Evolutionary conservation across 2,329 filamentous ascomycete genomes (phyloP).

Genomic region (Paraphaeosphaeria minitans): DNA sequence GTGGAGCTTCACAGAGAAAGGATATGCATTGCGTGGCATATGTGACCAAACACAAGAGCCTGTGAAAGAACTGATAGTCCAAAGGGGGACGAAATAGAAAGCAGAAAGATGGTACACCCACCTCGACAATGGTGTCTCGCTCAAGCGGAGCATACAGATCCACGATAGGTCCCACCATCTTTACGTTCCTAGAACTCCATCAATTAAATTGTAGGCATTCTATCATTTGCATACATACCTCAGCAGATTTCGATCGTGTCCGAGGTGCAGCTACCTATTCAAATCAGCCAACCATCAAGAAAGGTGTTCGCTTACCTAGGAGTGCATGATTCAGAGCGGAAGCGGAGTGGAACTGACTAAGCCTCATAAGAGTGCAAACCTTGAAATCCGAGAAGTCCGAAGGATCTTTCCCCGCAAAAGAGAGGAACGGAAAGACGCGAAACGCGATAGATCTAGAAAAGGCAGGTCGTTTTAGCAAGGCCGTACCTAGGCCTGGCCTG

Average conservation of each 20-base stretch:
- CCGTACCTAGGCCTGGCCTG: background rate
- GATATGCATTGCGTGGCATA: background rate
- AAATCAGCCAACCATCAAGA: background rate
- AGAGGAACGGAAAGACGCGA: background rate
- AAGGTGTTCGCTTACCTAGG: background rate
- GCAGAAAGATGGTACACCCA: background rate
- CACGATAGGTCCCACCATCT: conserved; percentile 1
- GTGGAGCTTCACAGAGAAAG: background rate
- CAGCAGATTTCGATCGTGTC: background rate
- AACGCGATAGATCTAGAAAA: background rate
- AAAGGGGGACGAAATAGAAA: background rate
- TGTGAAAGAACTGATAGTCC: background rate
- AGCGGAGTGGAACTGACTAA: background rate
- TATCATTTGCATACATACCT: background rate
- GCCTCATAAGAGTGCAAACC: background rate
- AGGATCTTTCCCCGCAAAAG: background rate
- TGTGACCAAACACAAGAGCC: background rate
- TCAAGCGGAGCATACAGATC: conserved; percentile 7
- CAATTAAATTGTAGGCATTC: background rate
- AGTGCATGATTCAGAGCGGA: background rate
- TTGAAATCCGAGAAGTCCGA: background rate
- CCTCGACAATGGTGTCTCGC: conserved; percentile 1
- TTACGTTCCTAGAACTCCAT: background rate
- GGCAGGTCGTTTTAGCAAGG: background rate
- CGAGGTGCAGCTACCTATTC: no score